Evolutionary conservation across 2,329 filamentous ascomycete species (phyloP).

Genomic region (Diaporthe vexans): DNA sequence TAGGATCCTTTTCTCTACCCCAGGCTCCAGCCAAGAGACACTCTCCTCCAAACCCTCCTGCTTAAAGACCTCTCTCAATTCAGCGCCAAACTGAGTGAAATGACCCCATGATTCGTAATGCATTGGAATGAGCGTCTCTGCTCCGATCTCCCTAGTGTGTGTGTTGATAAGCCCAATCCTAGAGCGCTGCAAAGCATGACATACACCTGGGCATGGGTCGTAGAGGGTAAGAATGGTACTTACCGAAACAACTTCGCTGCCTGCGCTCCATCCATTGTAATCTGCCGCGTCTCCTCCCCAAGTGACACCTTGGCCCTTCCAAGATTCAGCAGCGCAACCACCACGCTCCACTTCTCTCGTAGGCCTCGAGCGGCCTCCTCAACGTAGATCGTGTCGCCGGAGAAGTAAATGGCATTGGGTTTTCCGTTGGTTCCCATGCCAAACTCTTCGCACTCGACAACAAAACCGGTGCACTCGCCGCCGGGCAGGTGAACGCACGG

Average conservation of each 20-base stretch:
- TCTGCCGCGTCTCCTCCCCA: conserved; percentile 49
- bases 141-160: conserved; percentile 49
- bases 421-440: conserved; percentile 51
- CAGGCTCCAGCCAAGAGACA: conserved; percentile 2
- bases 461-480: conserved; percentile 61
- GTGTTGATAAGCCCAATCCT: too few species aligned
- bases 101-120: conserved; percentile 63
- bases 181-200: too few species aligned
- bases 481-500: conserved; percentile 60
- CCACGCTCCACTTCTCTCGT: conserved; percentile 53
- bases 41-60: conserved; percentile 46
- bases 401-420: conserved; percentile 63
- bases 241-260: conserved; percentile 53
- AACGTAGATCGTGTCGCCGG: conserved; percentile 63
- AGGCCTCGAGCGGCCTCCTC: conserved; percentile 54
- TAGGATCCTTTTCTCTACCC: not conserved
- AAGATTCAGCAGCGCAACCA: conserved; percentile 57
- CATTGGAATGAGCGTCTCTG: conserved; percentile 60
- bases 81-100: conserved; percentile 54
- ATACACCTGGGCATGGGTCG: too few species aligned
- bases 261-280: conserved; percentile 61
- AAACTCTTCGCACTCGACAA: conserved; percentile 55
- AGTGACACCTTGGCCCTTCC: conserved; percentile 51
- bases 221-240: too few species aligned
- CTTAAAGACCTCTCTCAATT: conserved; percentile 50